Evolutionary conservation across 345 rosid species (phyloP), one percentile per base, ranked within the genome.

Genomic region (Eutrema heterophyllum): DNA sequence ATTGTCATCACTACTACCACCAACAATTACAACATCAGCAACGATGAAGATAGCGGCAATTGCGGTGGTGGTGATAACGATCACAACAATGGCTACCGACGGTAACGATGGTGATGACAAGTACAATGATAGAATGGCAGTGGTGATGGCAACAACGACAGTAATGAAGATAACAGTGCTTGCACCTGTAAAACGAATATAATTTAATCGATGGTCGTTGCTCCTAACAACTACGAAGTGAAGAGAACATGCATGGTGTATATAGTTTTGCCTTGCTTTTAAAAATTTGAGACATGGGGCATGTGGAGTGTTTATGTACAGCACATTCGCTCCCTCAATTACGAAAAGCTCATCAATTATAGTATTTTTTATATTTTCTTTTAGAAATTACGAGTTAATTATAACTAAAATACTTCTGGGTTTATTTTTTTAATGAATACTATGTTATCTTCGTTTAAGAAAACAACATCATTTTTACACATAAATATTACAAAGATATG

Each of bases 251-350:
- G 45, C 46, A 36, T 72, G 10, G 15, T 62, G 62, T 52, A 72
- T 21, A 21, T 54, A 44, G 9, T 72, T 54, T 64, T 54, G 36
- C 39, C 16, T 71, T 35, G 35, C 13, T 30, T 59, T 64, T 64
- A 9, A 12, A 64, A 64, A n/a, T 52, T 6, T 72, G 55, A 73
- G 71, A 64, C 77, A 64, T 11, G 18, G 5, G 1, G 7, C 77
- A 73, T 73, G 77, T 73, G 77, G 65, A 73, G 45, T 73, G 71
- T 72, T 73, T 45, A 45, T 55, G 33, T 48, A 64, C 71, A 55
- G 71, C 77, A 64, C 65, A 73, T 64, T n/a, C 41, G 18, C 50
- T 35, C 58, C 71, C 50, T 26, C 56, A 15, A 26, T 55, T 26
- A 57, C 77, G 50, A 54, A 35, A 73, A 64, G 71, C 33, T 55